Evolutionary conservation across 2,329 filamentous ascomycete species (phyloP).

Genomic region (Fusarium luffae): DNA sequence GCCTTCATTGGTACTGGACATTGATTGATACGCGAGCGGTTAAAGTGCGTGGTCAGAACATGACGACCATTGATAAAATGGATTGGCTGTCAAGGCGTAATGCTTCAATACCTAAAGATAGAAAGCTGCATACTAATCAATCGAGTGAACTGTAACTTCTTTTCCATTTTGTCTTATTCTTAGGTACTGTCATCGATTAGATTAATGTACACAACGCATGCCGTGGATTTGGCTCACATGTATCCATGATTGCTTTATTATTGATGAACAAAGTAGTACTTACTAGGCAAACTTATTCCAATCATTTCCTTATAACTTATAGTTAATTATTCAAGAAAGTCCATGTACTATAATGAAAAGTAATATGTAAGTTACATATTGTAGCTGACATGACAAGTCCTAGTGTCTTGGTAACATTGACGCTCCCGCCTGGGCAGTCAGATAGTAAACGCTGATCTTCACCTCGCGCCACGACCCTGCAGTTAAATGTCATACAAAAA

Average conservation of each 20-base stretch:
- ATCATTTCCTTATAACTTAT: not conserved
- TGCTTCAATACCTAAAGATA: not conserved
- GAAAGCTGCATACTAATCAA: not conserved
- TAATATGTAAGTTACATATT: not conserved
- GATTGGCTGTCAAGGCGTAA: not conserved
- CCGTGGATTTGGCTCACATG: not conserved
- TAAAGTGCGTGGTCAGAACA: slow-evolving; percentile 3
- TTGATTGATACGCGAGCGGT: slow-evolving; percentile 18
- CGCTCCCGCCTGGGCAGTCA: not conserved
- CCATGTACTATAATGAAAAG: not conserved
- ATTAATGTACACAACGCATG: not conserved
- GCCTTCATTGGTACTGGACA: slow-evolving; percentile 4
- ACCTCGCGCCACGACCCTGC: slow-evolving; percentile 19
- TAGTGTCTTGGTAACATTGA: not conserved
- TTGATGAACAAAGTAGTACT: no score
- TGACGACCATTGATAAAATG: not conserved
- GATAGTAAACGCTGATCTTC: not conserved
- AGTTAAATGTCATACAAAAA: not conserved
- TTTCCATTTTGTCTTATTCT: not conserved
- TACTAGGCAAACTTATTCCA: not conserved
- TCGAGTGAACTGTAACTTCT: not conserved
- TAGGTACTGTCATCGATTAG: not conserved
- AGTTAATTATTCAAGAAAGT: not conserved
- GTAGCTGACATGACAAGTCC: not conserved
- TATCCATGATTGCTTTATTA: no score